Evolutionary conservation across 495 filamentous ascomycete species (phyloP), one percentile per base, ranked within the genome.

Genomic region (Astrocystis sublimbata): DNA sequence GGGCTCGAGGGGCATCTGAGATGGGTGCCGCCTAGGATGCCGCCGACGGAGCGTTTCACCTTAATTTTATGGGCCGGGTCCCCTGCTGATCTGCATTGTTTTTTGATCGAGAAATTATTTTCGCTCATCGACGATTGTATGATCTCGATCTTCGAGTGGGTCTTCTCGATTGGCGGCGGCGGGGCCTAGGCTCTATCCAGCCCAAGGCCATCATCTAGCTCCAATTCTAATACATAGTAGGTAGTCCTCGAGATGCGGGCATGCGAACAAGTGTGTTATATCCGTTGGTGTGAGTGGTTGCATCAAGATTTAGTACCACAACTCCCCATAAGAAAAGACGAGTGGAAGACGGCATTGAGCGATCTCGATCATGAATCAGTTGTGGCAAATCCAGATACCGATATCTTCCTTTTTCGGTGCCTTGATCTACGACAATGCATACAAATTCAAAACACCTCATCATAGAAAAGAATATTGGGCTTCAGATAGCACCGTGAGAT

Each of bases 21-120:
- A n/a, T n/a, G n/a, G n/a, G n/a, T n/a, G n/a, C n/a, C n/a, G n/a
- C n/a, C n/a, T n/a, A n/a, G n/a, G n/a, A n/a, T n/a, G n/a, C n/a
- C 33, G 54, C 40, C 40, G 26, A 7, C 54, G 42, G 28, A 40
- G 53, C 40, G 58, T 60, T 51, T 60, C 58, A 60, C 52, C 57
- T 31, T 54, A 26, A 3, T 24, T 2, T 7, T 49, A 26, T 30
- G 46, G 24, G 30, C 26, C 45, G 15, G 30, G 9, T 15, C 46
- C 46, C 24, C 21, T 26, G 36, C 19, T 33, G 30, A 52, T 52
- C 49, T 33, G 54, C 54, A 45, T 57, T 56, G 28, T 42, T 23
- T 4, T 35, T 17, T 57, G 23, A 35, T 19, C 26, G 54, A 33
- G 15, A 40, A n/a, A 57, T 45, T 38, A 4, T 31, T 6, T 28